These are phyloP conservation scores for Serpula lacrymans DNA, from an alignment of 768 basidiomycete genomes.

Conservation along the genomic window DNA sequence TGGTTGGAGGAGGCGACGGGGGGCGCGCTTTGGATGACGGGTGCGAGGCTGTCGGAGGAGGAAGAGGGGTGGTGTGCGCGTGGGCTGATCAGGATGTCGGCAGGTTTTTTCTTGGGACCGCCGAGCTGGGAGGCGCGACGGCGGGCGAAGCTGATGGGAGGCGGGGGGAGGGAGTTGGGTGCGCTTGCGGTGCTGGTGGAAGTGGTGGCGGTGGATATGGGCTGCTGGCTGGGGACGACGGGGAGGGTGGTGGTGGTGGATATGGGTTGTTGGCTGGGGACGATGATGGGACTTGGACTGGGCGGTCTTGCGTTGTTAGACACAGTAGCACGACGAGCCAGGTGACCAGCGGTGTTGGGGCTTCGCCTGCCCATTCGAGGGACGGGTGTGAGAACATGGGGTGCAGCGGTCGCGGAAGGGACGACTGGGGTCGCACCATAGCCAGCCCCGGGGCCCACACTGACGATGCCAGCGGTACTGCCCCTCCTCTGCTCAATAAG, in stretches of 20 bases:
- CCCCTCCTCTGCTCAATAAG: constrained; percentile 68
- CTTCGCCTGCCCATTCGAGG: constrained; percentile 35
- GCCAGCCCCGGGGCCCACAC: constrained; percentile 20
- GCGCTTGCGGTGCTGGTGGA: constrained; percentile 13
- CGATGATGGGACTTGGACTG: constrained; percentile 22
- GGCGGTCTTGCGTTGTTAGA: constrained; percentile 20
- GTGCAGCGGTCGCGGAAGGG: constrained; percentile 27
- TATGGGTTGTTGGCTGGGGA: constrained; percentile 19
- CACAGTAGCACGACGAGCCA: constrained; percentile 16
- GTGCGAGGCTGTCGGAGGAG: constrained; percentile 53
- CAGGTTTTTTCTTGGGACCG: constrained; percentile 65
- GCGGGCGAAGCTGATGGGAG: constrained; percentile 74
- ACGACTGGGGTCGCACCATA: constrained; percentile 18
- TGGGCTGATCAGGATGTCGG: constrained; percentile 76
- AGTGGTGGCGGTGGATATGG: constrained; percentile 13
- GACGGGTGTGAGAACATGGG: constrained; percentile 13
- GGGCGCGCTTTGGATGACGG: constrained; percentile 75
- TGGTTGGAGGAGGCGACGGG: constrained; percentile 63
- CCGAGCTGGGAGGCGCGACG: constrained; percentile 67
- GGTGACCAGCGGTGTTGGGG: constrained; percentile 26
- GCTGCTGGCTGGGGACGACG: constrained; percentile 18
- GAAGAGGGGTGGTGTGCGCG: constrained; percentile 46
- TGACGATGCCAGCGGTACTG: constrained; percentile 43
- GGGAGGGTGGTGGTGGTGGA: constrained; percentile 14
- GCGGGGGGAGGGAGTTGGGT: constrained; percentile 55